Percentiles rank a stretch among this genome's conserved stretches.
phyloP scores from a whole-genome alignment of 2,329 filamentous ascomycete genomes.

The Aspergillus bombycis region DNA sequence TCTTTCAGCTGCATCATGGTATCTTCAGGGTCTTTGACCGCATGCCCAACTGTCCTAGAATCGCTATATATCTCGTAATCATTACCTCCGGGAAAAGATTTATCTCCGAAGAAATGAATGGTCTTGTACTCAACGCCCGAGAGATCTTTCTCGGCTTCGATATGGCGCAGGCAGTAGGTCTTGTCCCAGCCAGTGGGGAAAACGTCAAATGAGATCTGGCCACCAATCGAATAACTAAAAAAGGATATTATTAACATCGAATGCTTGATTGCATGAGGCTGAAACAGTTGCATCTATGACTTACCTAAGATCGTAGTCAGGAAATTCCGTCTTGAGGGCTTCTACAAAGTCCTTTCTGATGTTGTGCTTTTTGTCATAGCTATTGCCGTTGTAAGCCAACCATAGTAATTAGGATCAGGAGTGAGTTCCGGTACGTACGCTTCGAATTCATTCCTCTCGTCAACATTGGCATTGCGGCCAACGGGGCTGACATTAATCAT shows the following conservation, averaged over 20 bases:
- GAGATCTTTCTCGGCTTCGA: constrained; percentile 79
- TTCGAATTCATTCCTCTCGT: constrained; percentile 83
- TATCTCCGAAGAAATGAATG: constrained; percentile 98
- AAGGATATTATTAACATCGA: constrained; percentile 6
- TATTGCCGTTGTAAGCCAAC: constrained; percentile 23
- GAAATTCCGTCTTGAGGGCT: constrained; percentile 77
- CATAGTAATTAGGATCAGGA: background rate
- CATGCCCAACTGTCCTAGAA: constrained; percentile 78
- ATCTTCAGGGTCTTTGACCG: constrained; percentile 79
- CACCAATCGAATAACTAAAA: constrained; percentile 84
- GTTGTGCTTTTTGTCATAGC: constrained; percentile 75
- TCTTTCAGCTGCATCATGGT: constrained; percentile 79
- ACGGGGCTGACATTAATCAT: constrained; percentile 68
- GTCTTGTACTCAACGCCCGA: constrained; percentile 69
- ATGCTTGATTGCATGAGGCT: background rate
- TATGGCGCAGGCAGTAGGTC: constrained; percentile 89
- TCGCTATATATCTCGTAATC: constrained; percentile 94
- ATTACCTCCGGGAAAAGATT: constrained; percentile 87
- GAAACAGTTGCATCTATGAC: constrained; percentile 39
- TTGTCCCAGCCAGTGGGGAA: constrained; percentile 99
- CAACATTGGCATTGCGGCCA: constrained; percentile 76
- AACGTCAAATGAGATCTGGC: constrained; percentile 97
- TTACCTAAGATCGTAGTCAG: constrained; percentile 80
- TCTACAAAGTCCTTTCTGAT: constrained; percentile 77
- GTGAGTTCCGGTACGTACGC: constrained; percentile 39